These are phyloP conservation scores for Eucalyptus marginata DNA, from an alignment of 345 rosid genomes.

Conservation along the genomic window DNA sequence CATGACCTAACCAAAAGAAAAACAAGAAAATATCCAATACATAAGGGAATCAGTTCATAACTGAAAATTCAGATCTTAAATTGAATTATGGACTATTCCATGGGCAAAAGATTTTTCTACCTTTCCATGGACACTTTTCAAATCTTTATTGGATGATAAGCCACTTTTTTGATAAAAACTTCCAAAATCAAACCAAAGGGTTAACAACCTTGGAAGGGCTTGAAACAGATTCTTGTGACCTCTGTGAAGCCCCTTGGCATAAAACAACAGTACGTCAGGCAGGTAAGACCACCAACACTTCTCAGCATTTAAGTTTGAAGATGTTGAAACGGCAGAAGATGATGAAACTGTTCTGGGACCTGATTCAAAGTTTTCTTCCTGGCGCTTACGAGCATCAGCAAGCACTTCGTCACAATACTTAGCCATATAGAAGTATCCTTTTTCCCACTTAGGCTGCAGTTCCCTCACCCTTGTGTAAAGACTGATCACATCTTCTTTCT, in stretches of 20 bases:
- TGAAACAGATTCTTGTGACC: slow-evolving; percentile 95
- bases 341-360: slow-evolving; percentile 21
- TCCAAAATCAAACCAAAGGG: slow-evolving; percentile 95
- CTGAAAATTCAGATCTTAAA: not conserved
- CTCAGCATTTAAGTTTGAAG: slow-evolving; percentile 37
- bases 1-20: slow-evolving; percentile 47
- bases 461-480: slow-evolving; percentile 84
- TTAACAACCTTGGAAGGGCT: slow-evolving; percentile 96
- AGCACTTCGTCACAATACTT: slow-evolving; percentile 92
- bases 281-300: slow-evolving; percentile 69
- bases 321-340: slow-evolving; percentile 19
- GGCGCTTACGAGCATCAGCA: slow-evolving; percentile 90
- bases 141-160: slow-evolving; percentile 46
- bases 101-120: slow-evolving; percentile 13
- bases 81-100: not conserved
- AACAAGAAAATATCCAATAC: not conserved
- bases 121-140: slow-evolving; percentile 59
- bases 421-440: slow-evolving; percentile 88
- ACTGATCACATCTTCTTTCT: slow-evolving; percentile 85
- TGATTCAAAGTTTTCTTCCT: slow-evolving; percentile 60
- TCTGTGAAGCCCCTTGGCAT: slow-evolving; percentile 90
- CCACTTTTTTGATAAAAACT: slow-evolving; percentile 56
- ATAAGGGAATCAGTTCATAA: not conserved
- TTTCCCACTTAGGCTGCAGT: slow-evolving; percentile 86
- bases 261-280: slow-evolving; percentile 69